Conservation (phyloP, 495 filamentous ascomycete species). For the Clohesyomyces aquaticus region DNA sequence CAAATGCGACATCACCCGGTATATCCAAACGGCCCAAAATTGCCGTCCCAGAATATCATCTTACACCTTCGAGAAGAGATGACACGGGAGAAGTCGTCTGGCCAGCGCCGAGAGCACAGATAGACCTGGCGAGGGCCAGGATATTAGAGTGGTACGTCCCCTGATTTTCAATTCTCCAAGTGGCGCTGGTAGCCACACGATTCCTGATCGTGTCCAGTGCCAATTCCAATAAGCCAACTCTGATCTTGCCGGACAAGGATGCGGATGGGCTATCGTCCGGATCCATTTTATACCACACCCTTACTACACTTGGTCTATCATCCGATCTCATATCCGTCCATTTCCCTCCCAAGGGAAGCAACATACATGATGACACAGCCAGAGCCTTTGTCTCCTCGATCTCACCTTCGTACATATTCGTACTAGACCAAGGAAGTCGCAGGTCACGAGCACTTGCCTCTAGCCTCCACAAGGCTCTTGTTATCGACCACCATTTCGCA, state of each 20-base stretch:
- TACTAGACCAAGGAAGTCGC: conserved; percentile 63
- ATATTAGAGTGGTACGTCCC: conserved; percentile 57
- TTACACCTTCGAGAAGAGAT: conserved; percentile 44
- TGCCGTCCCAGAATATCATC: conserved; percentile 46
- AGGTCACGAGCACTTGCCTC: conserved; percentile 54
- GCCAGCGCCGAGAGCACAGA: conserved; percentile 57
- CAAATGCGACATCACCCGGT: neutral
- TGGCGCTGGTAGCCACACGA: neutral
- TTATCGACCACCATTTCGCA: conserved; percentile 63
- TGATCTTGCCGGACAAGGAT: conserved; percentile 66
- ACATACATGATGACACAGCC: conserved; percentile 54
- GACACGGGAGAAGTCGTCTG: conserved; percentile 54
- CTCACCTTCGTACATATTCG: conserved; percentile 57
- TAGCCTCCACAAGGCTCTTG: conserved; percentile 48
- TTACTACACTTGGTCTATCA: conserved; percentile 55
- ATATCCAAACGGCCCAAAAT: conserved; percentile 40
- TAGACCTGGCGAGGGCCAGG: conserved; percentile 52
- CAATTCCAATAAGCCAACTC: conserved; percentile 41
- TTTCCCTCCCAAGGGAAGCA: conserved; percentile 57
- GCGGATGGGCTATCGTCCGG: conserved; percentile 64
- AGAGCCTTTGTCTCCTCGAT: conserved; percentile 52
- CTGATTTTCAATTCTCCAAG: neutral
- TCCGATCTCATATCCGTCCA: conserved; percentile 54
- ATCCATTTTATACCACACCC: conserved; percentile 59
- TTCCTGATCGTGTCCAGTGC: conserved; percentile 21